phyloP scores from a whole-genome alignment of 1,139 yeast genomes.

The Schwanniomyces etchellsii region DNA sequence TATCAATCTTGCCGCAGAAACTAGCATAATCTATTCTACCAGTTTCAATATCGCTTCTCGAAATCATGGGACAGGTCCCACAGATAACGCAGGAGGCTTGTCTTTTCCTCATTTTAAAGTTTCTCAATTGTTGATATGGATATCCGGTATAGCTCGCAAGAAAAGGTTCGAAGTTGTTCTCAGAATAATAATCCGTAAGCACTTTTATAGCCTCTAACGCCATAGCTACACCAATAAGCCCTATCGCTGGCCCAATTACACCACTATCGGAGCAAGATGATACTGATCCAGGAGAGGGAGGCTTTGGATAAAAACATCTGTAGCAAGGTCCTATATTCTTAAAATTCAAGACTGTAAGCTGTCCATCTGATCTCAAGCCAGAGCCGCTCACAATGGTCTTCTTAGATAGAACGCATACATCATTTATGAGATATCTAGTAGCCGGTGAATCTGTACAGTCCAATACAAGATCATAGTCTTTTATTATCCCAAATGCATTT shows the following conservation, averaged over 20 bases:
- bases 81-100: conserved; percentile 62
- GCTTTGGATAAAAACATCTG: conserved; percentile 85
- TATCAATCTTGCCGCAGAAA: conserved; percentile 66
- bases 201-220: conserved; percentile 83
- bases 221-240: conserved; percentile 83
- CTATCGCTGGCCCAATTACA: conserved; percentile 92
- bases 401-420: conserved; percentile 65
- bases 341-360: conserved; percentile 69
- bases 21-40: conserved; percentile 55
- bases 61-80: conserved; percentile 47
- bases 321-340: conserved; percentile 81
- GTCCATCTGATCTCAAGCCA: conserved; percentile 90
- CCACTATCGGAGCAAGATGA: conserved; percentile 94
- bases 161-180: conserved; percentile 58
- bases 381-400: conserved; percentile 86
- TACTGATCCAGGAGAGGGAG: conserved; percentile 82
- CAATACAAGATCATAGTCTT: conserved; percentile 65
- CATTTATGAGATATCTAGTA: conserved; percentile 81
- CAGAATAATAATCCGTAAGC: conserved; percentile 50
- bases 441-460: conserved; percentile 96
- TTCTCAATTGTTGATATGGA: conserved; percentile 63
- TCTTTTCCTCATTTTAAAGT: conserved; percentile 74
- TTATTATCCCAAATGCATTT: conserved; percentile 62
- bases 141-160: conserved; percentile 69
- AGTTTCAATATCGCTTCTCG: conserved; percentile 36